Evolutionary conservation across 2,329 filamentous ascomycete species (phyloP).

Genomic region (Fusarium xylarioides): DNA sequence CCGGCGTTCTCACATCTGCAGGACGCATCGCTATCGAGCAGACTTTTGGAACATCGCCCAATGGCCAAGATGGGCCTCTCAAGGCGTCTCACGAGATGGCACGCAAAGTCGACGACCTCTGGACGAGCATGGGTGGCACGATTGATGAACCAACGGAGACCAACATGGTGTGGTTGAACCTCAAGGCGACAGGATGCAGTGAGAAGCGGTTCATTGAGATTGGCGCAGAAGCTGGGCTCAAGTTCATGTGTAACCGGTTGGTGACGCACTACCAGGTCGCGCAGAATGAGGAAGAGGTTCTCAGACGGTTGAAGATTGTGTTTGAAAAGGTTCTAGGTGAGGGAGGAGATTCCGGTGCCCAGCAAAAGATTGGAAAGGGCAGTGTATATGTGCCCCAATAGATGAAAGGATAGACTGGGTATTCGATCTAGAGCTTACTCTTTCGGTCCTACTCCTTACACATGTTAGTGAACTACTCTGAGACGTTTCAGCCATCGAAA

Average conservation of each 20-base stretch:
- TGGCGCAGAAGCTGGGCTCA: slow-evolving; percentile 54
- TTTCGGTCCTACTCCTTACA: not conserved
- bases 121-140: slow-evolving; percentile 75
- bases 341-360: slow-evolving; percentile 3
- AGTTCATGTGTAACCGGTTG: slow-evolving; percentile 52
- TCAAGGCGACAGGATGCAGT: slow-evolving; percentile 65
- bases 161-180: slow-evolving; percentile 91
- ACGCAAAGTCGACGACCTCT: slow-evolving; percentile 71
- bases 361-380: slow-evolving; percentile 36
- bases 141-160: slow-evolving; percentile 77
- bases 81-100: slow-evolving; percentile 69
- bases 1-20: slow-evolving; percentile 76
- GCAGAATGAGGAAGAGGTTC: slow-evolving; percentile 65
- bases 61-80: slow-evolving; percentile 65
- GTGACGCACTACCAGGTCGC: slow-evolving; percentile 70
- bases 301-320: slow-evolving; percentile 64
- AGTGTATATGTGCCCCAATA: slow-evolving; percentile 42
- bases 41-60: slow-evolving; percentile 51
- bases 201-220: slow-evolving; percentile 51
- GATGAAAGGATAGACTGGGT: not conserved
- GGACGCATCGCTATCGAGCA: slow-evolving; percentile 72
- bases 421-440: not conserved
- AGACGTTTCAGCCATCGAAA: not conserved
- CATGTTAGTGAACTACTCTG: not conserved
- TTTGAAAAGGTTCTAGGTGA: slow-evolving; percentile 54